Evolutionary conservation across 148 eudicot species (phyloP).

Genomic region (Suaeda aralocaspica): DNA sequence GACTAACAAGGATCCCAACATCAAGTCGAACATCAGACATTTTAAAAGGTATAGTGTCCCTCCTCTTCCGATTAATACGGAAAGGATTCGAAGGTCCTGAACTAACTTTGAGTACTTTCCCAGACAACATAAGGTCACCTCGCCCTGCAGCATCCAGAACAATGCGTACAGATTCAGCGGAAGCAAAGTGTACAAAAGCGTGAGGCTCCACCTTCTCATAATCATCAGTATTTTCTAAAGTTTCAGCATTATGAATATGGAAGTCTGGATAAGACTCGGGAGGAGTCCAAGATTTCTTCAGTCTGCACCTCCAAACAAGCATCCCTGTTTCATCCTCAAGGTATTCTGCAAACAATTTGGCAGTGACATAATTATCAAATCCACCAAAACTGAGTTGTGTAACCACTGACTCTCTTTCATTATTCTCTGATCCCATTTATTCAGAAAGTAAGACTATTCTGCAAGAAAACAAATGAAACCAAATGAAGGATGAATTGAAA

Average conservation of each 20-base stretch:
- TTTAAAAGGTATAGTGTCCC: constrained; percentile 41
- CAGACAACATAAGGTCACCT: constrained; percentile 34
- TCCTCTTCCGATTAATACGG: constrained; percentile 56
- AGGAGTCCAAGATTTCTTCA: constrained; percentile 89
- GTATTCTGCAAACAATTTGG: constrained; percentile 52
- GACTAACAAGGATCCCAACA: constrained; percentile 51
- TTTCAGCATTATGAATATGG: constrained; percentile 19
- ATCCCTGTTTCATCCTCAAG: constrained; percentile 52
- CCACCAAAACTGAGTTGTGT: constrained; percentile 85
- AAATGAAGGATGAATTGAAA: neutral
- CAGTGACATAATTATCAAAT: constrained; percentile 50
- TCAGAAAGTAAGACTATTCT: neutral
- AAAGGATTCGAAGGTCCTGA: constrained; percentile 68
- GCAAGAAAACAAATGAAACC: constrained; percentile 6
- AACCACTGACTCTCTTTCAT: constrained; percentile 43
- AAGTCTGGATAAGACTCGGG: constrained; percentile 58
- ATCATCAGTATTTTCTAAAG: constrained; percentile 27
- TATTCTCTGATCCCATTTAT: constrained; percentile 48
- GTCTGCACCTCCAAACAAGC: constrained; percentile 69
- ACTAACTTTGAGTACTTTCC: constrained; percentile 44
- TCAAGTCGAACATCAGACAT: constrained; percentile 48
- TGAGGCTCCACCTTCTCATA: constrained; percentile 78
- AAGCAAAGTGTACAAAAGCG: constrained; percentile 77
- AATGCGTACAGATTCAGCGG: constrained; percentile 37
- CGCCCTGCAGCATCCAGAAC: constrained; percentile 49